Evolutionary conservation across 805 yeast genomes (phyloP).

Genomic region (Zygotorulaspora sp.): DNA sequence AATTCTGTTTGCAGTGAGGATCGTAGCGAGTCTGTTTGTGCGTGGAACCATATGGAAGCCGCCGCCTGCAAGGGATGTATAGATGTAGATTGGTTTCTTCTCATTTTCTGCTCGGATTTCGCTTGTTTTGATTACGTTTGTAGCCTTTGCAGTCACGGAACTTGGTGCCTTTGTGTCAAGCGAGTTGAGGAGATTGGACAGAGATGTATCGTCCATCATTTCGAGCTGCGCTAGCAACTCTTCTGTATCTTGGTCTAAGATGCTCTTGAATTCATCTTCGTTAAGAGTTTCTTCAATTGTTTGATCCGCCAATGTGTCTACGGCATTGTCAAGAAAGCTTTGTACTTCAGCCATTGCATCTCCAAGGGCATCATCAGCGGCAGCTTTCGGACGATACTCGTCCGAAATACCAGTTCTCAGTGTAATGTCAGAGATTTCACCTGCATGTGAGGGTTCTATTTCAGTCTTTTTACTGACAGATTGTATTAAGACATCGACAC

Average conservation of each 20-base stretch:
- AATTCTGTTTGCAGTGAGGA: constrained; percentile 68
- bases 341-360: constrained; percentile 1
- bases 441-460: too few relatives aligned
- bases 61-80: constrained; percentile 81
- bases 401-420: too few relatives aligned
- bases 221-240: constrained; percentile 29
- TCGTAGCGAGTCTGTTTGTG: constrained; percentile 71
- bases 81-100: constrained; percentile 65
- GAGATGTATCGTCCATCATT: constrained; percentile 23
- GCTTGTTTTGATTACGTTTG: constrained; percentile 13
- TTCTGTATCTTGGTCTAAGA: constrained; percentile 27
- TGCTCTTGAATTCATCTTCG: constrained; percentile 1
- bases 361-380: too few relatives aligned
- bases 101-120: constrained; percentile 28
- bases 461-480: too few relatives aligned
- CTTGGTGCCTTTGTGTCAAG: constrained; percentile 9
- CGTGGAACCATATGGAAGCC: constrained; percentile 75
- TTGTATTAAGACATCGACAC: too few relatives aligned
- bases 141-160: neutral
- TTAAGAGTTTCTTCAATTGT: neutral
- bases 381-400: too few relatives aligned
- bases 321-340: neutral
- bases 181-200: constrained; percentile 16
- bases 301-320: too few relatives aligned
- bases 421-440: too few relatives aligned